These are phyloP conservation scores for Daedaleopsis sinensis DNA, from an alignment of 768 basidiomycete genomes.

Conservation along the genomic window DNA sequence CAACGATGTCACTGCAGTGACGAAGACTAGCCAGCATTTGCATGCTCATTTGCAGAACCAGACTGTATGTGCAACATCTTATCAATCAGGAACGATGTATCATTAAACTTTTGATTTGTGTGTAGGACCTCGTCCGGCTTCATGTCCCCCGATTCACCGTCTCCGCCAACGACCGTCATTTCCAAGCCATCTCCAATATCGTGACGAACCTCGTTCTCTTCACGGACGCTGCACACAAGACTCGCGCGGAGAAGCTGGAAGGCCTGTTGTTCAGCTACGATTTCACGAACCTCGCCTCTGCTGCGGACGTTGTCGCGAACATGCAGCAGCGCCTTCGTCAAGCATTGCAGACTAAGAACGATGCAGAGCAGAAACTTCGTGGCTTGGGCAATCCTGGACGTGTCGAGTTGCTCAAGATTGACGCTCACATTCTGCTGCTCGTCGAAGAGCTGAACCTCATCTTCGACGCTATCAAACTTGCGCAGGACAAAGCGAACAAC, in stretches of 20 bases:
- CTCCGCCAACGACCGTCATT: conserved; percentile 80
- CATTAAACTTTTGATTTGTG: background rate
- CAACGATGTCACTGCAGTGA: conserved; percentile 63
- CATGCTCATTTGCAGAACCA: conserved; percentile 63
- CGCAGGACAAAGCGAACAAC: conserved; percentile 73
- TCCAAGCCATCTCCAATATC: conserved; percentile 82
- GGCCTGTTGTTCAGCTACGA: conserved; percentile 87
- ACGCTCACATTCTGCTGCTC: conserved; percentile 71
- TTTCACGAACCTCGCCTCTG: conserved; percentile 74
- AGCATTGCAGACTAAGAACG: conserved; percentile 54
- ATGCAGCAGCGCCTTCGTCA: conserved; percentile 76
- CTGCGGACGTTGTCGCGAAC: conserved; percentile 68
- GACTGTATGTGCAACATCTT: conserved; percentile 46
- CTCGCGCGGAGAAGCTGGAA: conserved; percentile 76
- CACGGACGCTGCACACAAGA: conserved; percentile 83
- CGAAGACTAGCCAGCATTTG: conserved; percentile 40
- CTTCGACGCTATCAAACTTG: conserved; percentile 84
- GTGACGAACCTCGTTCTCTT: conserved; percentile 89
- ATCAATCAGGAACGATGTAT: background rate
- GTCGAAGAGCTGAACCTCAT: conserved; percentile 81
- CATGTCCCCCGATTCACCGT: conserved; percentile 88
- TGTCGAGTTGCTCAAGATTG: conserved; percentile 64
- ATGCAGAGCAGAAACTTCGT: conserved; percentile 40
- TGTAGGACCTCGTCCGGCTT: conserved; percentile 79
- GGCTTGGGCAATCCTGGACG: conserved; percentile 48